Percentiles rank a stretch among this genome's conserved stretches.
phyloP scores from a whole-genome alignment of 1,284 basidiomycete species.

The Ceratobasidium sp. region DNA sequence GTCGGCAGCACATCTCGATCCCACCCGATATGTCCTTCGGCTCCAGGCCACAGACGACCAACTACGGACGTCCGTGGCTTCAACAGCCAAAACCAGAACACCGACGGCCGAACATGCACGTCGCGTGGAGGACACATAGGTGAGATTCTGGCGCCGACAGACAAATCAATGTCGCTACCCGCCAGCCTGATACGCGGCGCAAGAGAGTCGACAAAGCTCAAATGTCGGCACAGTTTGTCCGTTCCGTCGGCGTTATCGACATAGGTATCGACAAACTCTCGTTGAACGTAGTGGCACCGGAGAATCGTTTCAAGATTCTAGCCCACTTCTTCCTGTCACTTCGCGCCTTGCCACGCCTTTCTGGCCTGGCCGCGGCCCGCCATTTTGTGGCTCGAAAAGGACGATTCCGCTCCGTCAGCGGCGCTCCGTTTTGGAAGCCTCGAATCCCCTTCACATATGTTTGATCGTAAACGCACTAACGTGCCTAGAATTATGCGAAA shows the following conservation, averaged over 20 bases:
- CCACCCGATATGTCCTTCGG: slow-evolving; percentile 29
- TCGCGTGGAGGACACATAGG: not conserved
- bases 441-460: not conserved
- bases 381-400: slow-evolving; percentile 15
- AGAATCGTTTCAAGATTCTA: not conserved
- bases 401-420: slow-evolving; percentile 19
- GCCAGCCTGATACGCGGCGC: not conserved
- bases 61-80: slow-evolving; percentile 5
- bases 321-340: slow-evolving; percentile 1
- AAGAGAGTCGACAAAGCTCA: not conserved
- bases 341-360: not conserved
- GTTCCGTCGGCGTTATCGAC: slow-evolving; percentile 10
- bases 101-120: not conserved
- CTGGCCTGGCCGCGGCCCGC: slow-evolving; percentile 1
- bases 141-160: not conserved
- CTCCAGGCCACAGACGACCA: slow-evolving; percentile 29
- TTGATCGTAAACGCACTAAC: not conserved
- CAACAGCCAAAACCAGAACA: not conserved
- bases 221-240: slow-evolving; percentile 3
- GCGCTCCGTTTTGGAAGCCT: slow-evolving; percentile 10
- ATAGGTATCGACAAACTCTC: not conserved
- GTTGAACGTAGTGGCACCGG: not conserved
- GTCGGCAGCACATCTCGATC: not conserved
- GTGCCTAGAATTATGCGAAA: slow-evolving; percentile 6
- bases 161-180: no score